Base-by-base conservation (phyloP, 257 asterid genomes). In the Solanum paucissectum region DNA sequence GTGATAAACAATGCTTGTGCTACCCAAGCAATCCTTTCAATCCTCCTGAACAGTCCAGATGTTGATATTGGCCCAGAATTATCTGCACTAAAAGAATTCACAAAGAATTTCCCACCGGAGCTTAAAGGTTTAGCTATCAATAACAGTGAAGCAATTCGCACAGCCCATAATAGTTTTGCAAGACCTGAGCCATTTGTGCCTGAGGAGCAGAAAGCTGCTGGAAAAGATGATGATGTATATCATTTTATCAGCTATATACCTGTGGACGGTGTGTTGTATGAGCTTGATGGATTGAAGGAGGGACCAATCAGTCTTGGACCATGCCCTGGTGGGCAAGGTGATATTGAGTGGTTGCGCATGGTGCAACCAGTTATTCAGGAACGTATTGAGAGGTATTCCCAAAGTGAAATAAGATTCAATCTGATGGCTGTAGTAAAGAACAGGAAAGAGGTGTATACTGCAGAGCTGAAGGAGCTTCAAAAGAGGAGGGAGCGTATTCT, bases 1-100 rank as follows among this genome's bases (percentile, higher is more conserved):
- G 99, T 97, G 87, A 95, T 96, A 89, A 97, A 95, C 68, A 97
- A 97, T 91, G 99, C 99, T 52, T 97, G 99, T 88, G 99, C 99
- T 79, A 97, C 99, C 90, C 99, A 97, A 93, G 99, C 99, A 87
- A 96, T 97, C 88, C 93, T 97, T 49, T 94, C 99, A 9, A 94
- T 96, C 88, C 95, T 97, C 62, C 79, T 97, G 94, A 97, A 97
- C 92, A 92, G 98, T 88, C 94, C 94, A 10, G 99, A 96, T 12
- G 90, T 97, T 76, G 99, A 97, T 87, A 91, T 96, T 84, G 99
- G 99, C 72, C 98, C 96, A 36, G 99, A 96, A 92, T 79, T 96
- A 40, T 91, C 95, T 14, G 95, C 98, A 3, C 85, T 96, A 87
- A 97, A 91, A 91, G 99, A 97, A 20, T 97, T 97, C 94, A 92